Conservation (phyloP, 108 stramenopile species). For the Nitzschia sp. region DNA sequence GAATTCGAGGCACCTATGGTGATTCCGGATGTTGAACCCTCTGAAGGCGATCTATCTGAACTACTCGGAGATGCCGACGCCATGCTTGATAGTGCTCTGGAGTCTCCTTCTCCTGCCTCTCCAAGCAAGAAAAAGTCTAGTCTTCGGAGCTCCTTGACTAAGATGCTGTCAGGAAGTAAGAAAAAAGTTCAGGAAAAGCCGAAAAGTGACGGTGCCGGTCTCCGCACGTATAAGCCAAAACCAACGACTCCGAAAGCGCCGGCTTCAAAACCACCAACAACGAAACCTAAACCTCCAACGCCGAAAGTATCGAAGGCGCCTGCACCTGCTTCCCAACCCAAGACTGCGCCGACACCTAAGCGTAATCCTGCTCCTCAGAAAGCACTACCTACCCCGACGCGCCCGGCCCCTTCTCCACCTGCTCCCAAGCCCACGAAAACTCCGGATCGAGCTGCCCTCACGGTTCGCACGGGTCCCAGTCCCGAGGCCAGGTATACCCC, state of each 20-base stretch:
- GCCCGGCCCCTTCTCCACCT: neutral
- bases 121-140: neutral
- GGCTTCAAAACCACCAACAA: neutral
- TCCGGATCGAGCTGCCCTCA: neutral
- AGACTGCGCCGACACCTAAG: neutral
- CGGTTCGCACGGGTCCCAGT: neutral
- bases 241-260: neutral
- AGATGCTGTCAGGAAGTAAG: constrained; percentile 3
- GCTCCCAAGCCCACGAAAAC: neutral
- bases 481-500: neutral
- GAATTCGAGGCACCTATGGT: neutral
- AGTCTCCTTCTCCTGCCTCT: neutral
- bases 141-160: neutral
- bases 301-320: neutral
- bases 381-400: neutral
- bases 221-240: neutral
- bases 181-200: neutral
- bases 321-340: neutral
- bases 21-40: neutral
- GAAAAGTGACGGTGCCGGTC: neutral
- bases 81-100: constrained; percentile 9
- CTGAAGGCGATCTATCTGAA: constrained; percentile 2
- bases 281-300: neutral
- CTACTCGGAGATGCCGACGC: constrained; percentile 9
- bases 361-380: constrained; percentile 4